Evolutionary conservation across 2,329 filamentous ascomycete species (phyloP).

Genomic region (Torrubiellomyces zombiae): DNA sequence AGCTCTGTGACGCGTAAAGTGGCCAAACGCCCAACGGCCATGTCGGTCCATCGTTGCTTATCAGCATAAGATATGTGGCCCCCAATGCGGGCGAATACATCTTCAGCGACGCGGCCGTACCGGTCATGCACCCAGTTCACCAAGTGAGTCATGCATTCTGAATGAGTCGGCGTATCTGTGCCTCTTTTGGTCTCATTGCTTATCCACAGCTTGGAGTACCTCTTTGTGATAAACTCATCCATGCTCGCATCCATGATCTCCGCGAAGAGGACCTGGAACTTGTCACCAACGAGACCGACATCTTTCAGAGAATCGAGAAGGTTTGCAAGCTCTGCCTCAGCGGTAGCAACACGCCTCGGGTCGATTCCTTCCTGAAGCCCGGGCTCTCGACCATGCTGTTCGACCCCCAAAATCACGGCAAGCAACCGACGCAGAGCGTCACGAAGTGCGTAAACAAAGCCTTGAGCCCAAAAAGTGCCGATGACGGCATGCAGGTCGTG

Average conservation of each 20-base stretch:
- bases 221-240: conserved; percentile 41
- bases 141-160: conserved; percentile 39
- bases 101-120: conserved; percentile 46
- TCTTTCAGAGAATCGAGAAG: conserved; percentile 42
- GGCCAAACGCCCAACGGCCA: conserved; percentile 51
- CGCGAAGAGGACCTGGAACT: conserved; percentile 54
- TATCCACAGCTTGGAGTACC: conserved; percentile 47
- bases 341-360: conserved; percentile 14
- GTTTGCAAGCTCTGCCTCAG: conserved; percentile 33
- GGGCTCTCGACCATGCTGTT: too few relatives aligned
- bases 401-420: conserved; percentile 26
- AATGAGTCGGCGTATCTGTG: conserved; percentile 1
- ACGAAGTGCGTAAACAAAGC: conserved; percentile 36
- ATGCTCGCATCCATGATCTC: conserved; percentile 53
- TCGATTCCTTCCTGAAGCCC: too few relatives aligned
- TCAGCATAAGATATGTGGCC: conserved; percentile 33
- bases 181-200: conserved; percentile 8
- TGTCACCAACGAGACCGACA: conserved; percentile 52
- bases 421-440: conserved; percentile 37
- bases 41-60: conserved; percentile 53
- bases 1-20: conserved; percentile 53
- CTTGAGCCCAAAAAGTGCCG: conserved; percentile 41
- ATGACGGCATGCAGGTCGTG: conserved; percentile 48
- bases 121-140: conserved; percentile 51
- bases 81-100: conserved; percentile 36